A percentile compares a stretch with the other conserved stretches of the same genome.
Evolutionary conservation across 2,329 filamentous ascomycete species (phyloP).

Genomic region (Fusarium nygamai): DNA sequence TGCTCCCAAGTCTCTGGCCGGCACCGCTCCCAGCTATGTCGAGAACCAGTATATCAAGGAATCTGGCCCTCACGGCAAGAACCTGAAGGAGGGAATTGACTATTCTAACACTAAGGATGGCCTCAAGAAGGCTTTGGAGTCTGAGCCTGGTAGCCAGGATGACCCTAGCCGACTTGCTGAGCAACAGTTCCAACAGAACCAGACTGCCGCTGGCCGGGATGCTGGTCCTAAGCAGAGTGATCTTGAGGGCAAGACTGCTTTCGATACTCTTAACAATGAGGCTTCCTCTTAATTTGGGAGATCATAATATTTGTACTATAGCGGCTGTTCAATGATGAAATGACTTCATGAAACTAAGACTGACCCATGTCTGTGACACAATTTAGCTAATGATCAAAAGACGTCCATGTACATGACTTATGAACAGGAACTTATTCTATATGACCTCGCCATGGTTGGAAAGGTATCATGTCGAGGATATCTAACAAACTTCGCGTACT

Average conservation of each 20-base stretch:
- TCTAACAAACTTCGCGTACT: not conserved
- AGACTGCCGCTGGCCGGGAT: slow-evolving; percentile 36
- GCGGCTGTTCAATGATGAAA: slow-evolving; percentile 25
- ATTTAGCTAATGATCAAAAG: not conserved
- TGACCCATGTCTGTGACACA: not conserved
- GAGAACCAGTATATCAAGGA: slow-evolving; percentile 46
- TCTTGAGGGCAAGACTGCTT: slow-evolving; percentile 42
- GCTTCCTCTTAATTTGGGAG: slow-evolving; percentile 38
- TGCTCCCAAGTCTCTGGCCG: slow-evolving; percentile 20
- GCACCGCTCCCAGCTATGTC: slow-evolving; percentile 52
- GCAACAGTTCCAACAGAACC: slow-evolving; percentile 49
- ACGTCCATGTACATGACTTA: not conserved
- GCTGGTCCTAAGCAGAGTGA: slow-evolving; percentile 42
- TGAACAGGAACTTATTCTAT: not conserved
- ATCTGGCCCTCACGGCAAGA: slow-evolving; percentile 55
- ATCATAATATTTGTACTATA: slow-evolving; percentile 2
- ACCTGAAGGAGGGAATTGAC: slow-evolving; percentile 53
- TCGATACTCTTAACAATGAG: slow-evolving; percentile 45
- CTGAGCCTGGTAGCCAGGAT: slow-evolving; percentile 57
- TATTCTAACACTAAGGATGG: slow-evolving; percentile 48
- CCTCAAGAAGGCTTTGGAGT: slow-evolving; percentile 51
- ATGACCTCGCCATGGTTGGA: not conserved
- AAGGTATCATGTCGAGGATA: not conserved
- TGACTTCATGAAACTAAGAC: slow-evolving; percentile 18
- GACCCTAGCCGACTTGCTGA: slow-evolving; percentile 60